These are phyloP conservation scores for Wickerhamiella siamensis DNA, from an alignment of 805 yeast species.

Conservation along the genomic window DNA sequence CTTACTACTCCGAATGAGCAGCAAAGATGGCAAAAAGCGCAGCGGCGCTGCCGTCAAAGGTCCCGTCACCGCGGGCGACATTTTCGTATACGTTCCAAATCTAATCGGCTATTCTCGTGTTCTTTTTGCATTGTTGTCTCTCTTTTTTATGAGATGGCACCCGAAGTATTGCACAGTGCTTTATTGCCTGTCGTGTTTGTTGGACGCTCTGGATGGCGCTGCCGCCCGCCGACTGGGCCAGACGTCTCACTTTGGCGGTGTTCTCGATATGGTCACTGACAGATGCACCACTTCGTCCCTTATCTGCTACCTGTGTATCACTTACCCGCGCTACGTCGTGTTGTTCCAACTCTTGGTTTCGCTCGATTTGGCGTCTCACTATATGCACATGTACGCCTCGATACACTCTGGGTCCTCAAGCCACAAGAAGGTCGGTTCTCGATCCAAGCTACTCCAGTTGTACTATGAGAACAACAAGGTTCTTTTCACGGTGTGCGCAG, in stretches of 20 bases:
- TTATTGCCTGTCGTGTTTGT: constrained; percentile 75
- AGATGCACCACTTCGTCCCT: constrained; percentile 93
- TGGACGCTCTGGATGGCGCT: constrained; percentile 93
- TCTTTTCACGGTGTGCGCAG: constrained; percentile 77
- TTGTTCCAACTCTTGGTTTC: constrained; percentile 75
- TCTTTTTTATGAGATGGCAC: constrained; percentile 67
- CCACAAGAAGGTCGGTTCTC: constrained; percentile 69
- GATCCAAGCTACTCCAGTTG: constrained; percentile 58
- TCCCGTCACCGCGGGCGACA: constrained; percentile 26
- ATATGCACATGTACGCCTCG: constrained; percentile 97
- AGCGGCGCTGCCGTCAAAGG: background rate
- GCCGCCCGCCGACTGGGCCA: constrained; percentile 86
- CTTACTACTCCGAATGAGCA: background rate
- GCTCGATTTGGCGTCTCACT: constrained; percentile 74
- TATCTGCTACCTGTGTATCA: constrained; percentile 67
- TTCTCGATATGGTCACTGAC: constrained; percentile 96
- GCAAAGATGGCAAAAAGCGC: background rate
- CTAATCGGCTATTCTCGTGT: constrained; percentile 83
- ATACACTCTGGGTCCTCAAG: constrained; percentile 61
- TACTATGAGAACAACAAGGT: constrained; percentile 80
- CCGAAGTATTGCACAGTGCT: constrained; percentile 65
- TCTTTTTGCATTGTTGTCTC: constrained; percentile 63
- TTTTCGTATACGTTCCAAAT: constrained; percentile 77
- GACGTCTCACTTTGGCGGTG: constrained; percentile 88
- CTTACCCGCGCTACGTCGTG: constrained; percentile 57